Percentiles rank a stretch among this genome's conserved stretches.
Conservation (phyloP, 371 early-diverging fungal species). For the Mortierella sp. region DNA sequence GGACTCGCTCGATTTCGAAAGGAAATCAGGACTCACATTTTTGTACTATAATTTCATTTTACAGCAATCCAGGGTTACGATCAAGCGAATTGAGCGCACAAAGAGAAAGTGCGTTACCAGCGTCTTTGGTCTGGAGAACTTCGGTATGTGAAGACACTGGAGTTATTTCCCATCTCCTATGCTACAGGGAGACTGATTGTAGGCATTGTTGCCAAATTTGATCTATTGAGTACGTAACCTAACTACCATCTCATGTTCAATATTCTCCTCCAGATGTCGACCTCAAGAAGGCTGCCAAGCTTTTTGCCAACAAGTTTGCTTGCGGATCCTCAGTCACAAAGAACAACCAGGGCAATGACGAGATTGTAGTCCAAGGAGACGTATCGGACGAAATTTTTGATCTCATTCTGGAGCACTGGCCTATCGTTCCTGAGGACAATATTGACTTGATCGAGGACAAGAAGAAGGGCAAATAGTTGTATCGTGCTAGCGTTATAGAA, state of each 20-base stretch:
- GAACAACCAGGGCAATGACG: slow-evolving; percentile 90
- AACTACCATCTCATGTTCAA: not conserved
- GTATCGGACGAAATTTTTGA: slow-evolving; percentile 85
- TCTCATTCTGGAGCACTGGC: slow-evolving; percentile 72
- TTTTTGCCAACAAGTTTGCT: slow-evolving; percentile 93
- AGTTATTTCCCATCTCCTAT: not conserved
- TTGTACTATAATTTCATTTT: not conserved
- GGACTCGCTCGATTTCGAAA: not conserved
- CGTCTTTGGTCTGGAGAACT: slow-evolving; percentile 84
- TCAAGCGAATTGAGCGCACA: slow-evolving; percentile 89
- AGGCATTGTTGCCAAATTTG: not conserved
- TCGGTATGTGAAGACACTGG: slow-evolving; percentile 62
- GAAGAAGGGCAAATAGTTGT: slow-evolving; percentile 60
- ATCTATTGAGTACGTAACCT: not conserved
- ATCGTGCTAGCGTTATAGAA: not conserved
- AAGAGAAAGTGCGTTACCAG: slow-evolving; percentile 90
- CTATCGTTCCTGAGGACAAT: slow-evolving; percentile 74
- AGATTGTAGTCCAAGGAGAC: slow-evolving; percentile 96
- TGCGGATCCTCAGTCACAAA: slow-evolving; percentile 94
- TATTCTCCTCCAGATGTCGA: slow-evolving; percentile 77
- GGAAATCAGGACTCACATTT: not conserved
- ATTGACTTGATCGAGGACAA: slow-evolving; percentile 76
- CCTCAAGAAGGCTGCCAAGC: slow-evolving; percentile 94
- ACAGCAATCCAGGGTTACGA: slow-evolving; percentile 68
- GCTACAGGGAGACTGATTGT: not conserved